phyloP scores from a whole-genome alignment of 495 filamentous ascomycete species.

The Aspergillus wentii region DNA sequence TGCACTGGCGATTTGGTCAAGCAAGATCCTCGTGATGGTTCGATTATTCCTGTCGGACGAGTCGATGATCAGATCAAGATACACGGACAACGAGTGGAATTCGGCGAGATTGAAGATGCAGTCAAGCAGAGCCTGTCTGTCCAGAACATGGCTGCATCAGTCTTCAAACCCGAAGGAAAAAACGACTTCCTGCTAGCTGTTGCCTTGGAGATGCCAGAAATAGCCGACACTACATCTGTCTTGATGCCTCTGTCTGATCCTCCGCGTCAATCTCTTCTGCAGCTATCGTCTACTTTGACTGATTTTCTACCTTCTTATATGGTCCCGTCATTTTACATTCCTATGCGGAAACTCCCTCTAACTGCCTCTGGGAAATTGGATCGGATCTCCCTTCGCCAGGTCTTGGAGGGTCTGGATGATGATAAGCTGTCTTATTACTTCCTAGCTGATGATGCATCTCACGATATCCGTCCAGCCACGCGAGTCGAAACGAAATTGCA shows the following conservation, averaged over 20 bases:
- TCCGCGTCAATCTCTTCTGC: too few species aligned
- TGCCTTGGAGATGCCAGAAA: too few species aligned
- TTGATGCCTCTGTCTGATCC: too few species aligned
- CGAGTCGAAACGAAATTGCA: constrained; percentile 11
- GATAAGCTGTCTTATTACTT: constrained; percentile 7
- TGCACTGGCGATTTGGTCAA: constrained; percentile 54
- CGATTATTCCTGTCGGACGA: constrained; percentile 46
- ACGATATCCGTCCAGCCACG: too few species aligned
- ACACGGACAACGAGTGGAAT: constrained; percentile 35
- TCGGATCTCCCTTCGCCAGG: constrained; percentile 15
- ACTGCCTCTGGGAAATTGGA: constrained; percentile 40
- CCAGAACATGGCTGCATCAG: constrained; percentile 5
- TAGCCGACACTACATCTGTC: too few species aligned
- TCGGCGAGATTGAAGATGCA: constrained; percentile 34
- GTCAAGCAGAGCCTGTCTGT: constrained; percentile 9
- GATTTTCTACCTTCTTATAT: constrained; percentile 43
- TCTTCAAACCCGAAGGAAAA: too few species aligned
- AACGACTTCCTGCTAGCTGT: too few species aligned
- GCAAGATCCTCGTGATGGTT: constrained; percentile 38
- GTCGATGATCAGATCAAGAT: constrained; percentile 53
- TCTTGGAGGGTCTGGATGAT: constrained; percentile 12
- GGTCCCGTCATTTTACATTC: constrained; percentile 36
- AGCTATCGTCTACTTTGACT: too few species aligned
- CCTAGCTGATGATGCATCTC: too few species aligned
- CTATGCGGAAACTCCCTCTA: constrained; percentile 32